These are phyloP conservation scores for Logfia minima DNA, from an alignment of 129 eudicot species.

Conservation along the genomic window DNA sequence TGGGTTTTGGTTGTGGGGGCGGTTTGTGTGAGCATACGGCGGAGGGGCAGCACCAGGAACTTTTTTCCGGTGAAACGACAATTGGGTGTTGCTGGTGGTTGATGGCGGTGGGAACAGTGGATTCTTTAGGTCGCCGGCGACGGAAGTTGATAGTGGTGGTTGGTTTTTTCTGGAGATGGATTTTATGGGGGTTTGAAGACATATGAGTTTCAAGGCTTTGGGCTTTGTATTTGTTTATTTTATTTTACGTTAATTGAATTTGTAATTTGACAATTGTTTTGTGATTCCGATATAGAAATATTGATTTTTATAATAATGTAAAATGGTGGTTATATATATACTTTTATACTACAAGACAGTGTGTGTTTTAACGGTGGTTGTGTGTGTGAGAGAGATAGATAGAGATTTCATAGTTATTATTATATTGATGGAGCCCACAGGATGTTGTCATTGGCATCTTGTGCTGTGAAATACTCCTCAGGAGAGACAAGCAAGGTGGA, in stretches of 20 bases:
- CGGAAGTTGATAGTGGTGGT: conserved; percentile 41
- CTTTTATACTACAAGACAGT: not conserved
- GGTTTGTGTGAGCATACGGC: conserved; percentile 35
- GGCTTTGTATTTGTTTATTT: conserved; percentile 8
- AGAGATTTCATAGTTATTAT: not conserved
- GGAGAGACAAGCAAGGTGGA: not conserved
- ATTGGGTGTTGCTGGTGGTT: conserved; percentile 32
- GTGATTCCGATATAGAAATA: conserved; percentile 12
- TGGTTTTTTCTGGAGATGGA: conserved; percentile 33
- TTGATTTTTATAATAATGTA: conserved; percentile 2
- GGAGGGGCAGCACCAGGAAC: conserved; percentile 57
- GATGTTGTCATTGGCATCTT: not conserved
- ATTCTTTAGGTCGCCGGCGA: conserved; percentile 60
- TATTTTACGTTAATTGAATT: conserved; percentile 20
- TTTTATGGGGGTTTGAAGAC: conserved; percentile 34
- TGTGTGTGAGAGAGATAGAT: conserved; percentile 36
- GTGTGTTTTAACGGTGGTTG: conserved; percentile 33
- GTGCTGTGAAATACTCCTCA: too few relatives aligned
- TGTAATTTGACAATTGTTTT: conserved; percentile 28
- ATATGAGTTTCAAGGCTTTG: conserved; percentile 22
- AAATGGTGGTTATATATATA: not conserved
- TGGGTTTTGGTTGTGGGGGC: conserved; percentile 13
- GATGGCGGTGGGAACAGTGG: conserved; percentile 59
- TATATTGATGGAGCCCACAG: conserved; percentile 10
- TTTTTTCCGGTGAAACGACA: conserved; percentile 44